Evolutionary conservation across 202 grass and related monocot genomes (phyloP).

Genomic region (Elaeis oleifera): DNA sequence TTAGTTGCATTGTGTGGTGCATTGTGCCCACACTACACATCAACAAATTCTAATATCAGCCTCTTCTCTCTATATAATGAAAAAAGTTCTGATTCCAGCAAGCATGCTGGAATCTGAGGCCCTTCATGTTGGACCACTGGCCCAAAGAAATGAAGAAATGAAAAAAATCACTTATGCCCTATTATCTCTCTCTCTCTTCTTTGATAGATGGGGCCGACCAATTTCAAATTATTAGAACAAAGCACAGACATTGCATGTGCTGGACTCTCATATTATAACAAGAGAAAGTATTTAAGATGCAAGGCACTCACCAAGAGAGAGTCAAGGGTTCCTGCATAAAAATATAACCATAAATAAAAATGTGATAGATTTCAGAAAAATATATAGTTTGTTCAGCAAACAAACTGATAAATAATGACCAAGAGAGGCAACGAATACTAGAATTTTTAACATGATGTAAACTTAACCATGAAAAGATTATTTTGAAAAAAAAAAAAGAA

Average conservation of each 20-base stretch:
- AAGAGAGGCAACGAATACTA: too few species aligned
- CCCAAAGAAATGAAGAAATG: too few species aligned
- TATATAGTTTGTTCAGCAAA: background rate
- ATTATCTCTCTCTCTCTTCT: too few species aligned
- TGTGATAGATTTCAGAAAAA: background rate
- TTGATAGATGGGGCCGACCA: too few species aligned
- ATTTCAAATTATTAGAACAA: too few species aligned
- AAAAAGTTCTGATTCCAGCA: too few species aligned
- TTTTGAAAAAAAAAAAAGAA: background rate
- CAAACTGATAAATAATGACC: background rate
- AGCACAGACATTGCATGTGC: too few species aligned
- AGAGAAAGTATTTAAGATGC: constrained; percentile 9
- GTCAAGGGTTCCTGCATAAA: constrained; percentile 91
- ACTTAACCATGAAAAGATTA: background rate
- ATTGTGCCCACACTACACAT: constrained; percentile 79
- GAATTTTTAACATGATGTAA: background rate
- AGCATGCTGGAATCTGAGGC: too few species aligned
- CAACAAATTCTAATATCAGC: constrained; percentile 24
- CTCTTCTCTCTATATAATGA: too few species aligned
- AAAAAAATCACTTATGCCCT: too few species aligned
- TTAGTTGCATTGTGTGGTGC: constrained; percentile 62
- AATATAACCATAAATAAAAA: constrained; percentile 5
- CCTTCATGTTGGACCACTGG: too few species aligned
- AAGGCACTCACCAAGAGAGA: constrained; percentile 85
- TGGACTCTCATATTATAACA: background rate